Evolutionary conservation across 1,284 basidiomycete species (phyloP).

Genomic region (Leccinum pachyderme): DNA sequence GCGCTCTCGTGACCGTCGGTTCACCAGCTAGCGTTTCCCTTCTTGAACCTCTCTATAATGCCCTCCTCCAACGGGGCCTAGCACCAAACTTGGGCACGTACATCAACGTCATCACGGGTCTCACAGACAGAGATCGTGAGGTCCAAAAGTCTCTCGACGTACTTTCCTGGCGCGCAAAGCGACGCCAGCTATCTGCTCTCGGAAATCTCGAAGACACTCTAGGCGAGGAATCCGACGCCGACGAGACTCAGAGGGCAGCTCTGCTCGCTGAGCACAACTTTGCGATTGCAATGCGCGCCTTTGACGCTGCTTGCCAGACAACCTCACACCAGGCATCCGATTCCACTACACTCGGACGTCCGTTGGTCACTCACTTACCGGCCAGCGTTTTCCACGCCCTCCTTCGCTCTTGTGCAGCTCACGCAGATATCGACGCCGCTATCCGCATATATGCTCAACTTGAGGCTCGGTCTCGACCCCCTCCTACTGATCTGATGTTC

Average conservation of each 20-base stretch:
- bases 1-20: constrained; percentile 46
- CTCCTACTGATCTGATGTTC: constrained; percentile 48
- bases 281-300: constrained; percentile 67
- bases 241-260: constrained; percentile 37
- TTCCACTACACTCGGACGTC: not conserved
- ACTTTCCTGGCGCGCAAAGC: constrained; percentile 45
- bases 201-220: constrained; percentile 15
- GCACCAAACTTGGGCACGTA: constrained; percentile 72
- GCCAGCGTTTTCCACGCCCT: constrained; percentile 51
- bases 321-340: constrained; percentile 22
- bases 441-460: constrained; percentile 68
- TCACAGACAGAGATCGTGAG: constrained; percentile 75
- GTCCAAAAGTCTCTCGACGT: constrained; percentile 48
- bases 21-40: constrained; percentile 52
- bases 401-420: constrained; percentile 62
- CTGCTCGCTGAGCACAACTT: constrained; percentile 71
- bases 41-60: constrained; percentile 73
- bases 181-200: constrained; percentile 27
- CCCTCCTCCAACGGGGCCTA: constrained; percentile 67
- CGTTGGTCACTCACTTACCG: constrained; percentile 33
- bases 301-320: constrained; percentile 54
- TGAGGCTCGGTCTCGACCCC: constrained; percentile 42
- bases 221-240: constrained; percentile 24
- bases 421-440: constrained; percentile 62
- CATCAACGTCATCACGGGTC: constrained; percentile 61